Evolutionary conservation across 2,329 filamentous ascomycete genomes (phyloP), one percentile per base, ranked within the genome.

Genomic region (Fusarium verticillioides): DNA sequence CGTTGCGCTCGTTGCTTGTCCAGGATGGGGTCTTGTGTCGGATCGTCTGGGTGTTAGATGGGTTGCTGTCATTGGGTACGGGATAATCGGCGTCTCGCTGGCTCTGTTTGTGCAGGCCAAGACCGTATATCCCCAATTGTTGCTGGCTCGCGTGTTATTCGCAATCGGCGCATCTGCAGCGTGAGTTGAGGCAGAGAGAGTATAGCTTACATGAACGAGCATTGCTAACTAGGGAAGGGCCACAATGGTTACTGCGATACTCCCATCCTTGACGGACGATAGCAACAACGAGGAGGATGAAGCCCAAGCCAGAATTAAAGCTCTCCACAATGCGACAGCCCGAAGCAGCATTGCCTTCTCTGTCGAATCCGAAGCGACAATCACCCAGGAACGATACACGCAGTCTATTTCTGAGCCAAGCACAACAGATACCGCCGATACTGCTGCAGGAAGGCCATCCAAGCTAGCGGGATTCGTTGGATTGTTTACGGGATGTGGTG

Each of bases 191-290:
- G 12, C 23, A 21, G 18, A 47, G 21, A 30, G 26, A 36, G 43
- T 16, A 18, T 37, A 32, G 18, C 16, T 30, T 44, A 42, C 23
- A 46, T 42, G 34, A 42, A 26, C 30, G 21, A 9, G 26, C 30
- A 50, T 52, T 61, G 50, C 72, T 79, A 60, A 77, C 60, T 26
- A 40, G 42, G 28, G 32, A 34, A 90, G 88, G 9, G 89, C 95
- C 19, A 98, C 96, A 3, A 99, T 99, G 96, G 96, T 99, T 26
- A 98, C 96, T 13, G 96, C 96, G 7, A 94, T 97, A 50, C 86
- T 99, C 30, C 96, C 96, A 3, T 91, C 88, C 16, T 83, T 92
- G 74, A 91, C 90, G 9, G 87, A 88, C 70, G 88, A 89, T 37
- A 83, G 79, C 43, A 79, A 79, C 43, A 72, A 77, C 4, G 73